Evolutionary conservation across 768 basidiomycete species (phyloP).

Genomic region (Lentinula aciculospora): DNA sequence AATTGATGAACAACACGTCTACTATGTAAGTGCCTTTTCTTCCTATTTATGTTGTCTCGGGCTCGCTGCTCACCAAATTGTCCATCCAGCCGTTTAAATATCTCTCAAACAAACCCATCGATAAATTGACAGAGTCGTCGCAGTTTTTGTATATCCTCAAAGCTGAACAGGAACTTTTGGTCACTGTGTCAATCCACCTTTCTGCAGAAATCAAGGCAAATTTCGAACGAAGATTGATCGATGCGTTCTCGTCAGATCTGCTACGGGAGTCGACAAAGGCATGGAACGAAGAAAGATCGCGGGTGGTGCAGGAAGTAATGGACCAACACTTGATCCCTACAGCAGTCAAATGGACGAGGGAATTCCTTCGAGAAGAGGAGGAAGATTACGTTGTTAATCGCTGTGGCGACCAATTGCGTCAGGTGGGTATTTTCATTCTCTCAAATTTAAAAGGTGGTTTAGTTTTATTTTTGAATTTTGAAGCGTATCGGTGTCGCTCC

Average conservation of each 20-base stretch:
- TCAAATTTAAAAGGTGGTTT: no score
- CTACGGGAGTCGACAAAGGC: constrained; percentile 80
- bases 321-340: constrained; percentile 79
- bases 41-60: not conserved
- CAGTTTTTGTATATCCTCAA: constrained; percentile 89
- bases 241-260: constrained; percentile 80
- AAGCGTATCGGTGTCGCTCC: constrained; percentile 85
- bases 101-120: constrained; percentile 70
- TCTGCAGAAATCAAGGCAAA: constrained; percentile 54
- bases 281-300: constrained; percentile 86
- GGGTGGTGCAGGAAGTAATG: constrained; percentile 73
- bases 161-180: constrained; percentile 86
- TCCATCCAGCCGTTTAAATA: constrained; percentile 91
- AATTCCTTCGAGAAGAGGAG: constrained; percentile 84
- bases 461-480: no score
- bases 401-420: constrained; percentile 63
- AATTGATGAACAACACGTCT: constrained; percentile 69
- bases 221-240: constrained; percentile 70
- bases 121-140: constrained; percentile 59
- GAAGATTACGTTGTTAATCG: constrained; percentile 75
- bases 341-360: constrained; percentile 83
- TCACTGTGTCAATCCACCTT: constrained; percentile 68
- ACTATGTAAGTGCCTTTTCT: constrained; percentile 46
- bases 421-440: constrained; percentile 44
- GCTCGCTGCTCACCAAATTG: constrained; percentile 41